Base-by-base conservation (phyloP, 2,329 filamentous ascomycete species). In the Aspergillus pseudonomiae region DNA sequence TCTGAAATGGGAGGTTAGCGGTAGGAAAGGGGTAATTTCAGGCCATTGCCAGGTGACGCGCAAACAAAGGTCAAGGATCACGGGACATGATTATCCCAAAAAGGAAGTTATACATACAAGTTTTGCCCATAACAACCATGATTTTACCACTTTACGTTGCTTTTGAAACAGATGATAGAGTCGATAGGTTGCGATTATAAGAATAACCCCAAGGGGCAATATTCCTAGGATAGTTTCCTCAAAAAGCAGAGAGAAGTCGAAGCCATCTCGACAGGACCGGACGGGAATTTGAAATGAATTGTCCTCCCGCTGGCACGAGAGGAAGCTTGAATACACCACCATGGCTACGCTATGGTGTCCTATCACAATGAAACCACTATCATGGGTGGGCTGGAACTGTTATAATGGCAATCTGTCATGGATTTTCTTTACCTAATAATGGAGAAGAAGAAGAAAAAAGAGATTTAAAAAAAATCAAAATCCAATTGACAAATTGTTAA, bases 221-320 rank as follows among this genome's bases (percentile, higher is more conserved):
- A 79, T 72, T 24, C 72, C 70, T 54, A 81, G 69, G 41, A 82
- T 75, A 2, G 74, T 74, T 62, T 82, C 79, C 65, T 82, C 80
- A 61, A 82, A 82, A n/a, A 82, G 71, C 53, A 82, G 73, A 26
- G 80, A 80, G 65, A 82, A 82, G 62, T 82, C 80, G 65, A 82
- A 81, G 14, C 73, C 75, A 24, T 74, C 75, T 26, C 77, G 75
- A 72, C 78, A 80, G 45, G 70, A 68, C 24, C 68, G 63, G 12
- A 75, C 75, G 63, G 73, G 73, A 60, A 74, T 72, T 30, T 69
- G 72, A 43, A 80, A 68, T 9, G 73, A 72, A 62, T 79, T 75
- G 66, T 79, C 77, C 48, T 75, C 66, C 64, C 71, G 69, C 26
- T 62, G 69, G 69, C 77, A 79, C 59, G 65, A 69, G 52, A 70